Conservation (phyloP, 2,329 filamentous ascomycete genomes). For the Ceratocystis alfenasii region DNA sequence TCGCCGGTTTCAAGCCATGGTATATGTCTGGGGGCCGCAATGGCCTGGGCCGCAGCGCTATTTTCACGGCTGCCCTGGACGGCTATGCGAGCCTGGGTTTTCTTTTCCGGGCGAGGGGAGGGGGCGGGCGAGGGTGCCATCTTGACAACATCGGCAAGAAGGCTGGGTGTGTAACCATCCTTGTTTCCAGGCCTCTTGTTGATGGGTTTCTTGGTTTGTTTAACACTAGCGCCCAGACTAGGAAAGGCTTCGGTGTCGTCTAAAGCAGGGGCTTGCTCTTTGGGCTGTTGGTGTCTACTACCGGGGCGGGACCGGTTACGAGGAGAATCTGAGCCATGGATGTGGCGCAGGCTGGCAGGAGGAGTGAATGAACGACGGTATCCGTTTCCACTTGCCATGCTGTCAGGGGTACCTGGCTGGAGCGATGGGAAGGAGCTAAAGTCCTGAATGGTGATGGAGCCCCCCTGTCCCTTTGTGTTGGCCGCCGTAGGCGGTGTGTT, state of each 20-base stretch:
- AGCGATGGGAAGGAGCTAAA: constrained; percentile 75
- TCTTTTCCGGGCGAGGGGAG: constrained; percentile 49
- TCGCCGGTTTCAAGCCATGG: constrained; percentile 94
- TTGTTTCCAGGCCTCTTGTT: constrained; percentile 81
- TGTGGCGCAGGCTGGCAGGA: constrained; percentile 58
- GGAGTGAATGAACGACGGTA: constrained; percentile 47
- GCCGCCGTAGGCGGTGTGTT: constrained; percentile 43
- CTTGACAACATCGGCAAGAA: constrained; percentile 85
- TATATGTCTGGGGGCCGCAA: constrained; percentile 78
- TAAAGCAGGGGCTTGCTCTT: constrained; percentile 56
- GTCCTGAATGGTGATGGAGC: constrained; percentile 64
- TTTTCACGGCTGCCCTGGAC: constrained; percentile 61
- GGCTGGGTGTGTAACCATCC: constrained; percentile 57
- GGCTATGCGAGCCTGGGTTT: constrained; percentile 43
- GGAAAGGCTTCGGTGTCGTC: constrained; percentile 96
- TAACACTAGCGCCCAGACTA: constrained; percentile 61
- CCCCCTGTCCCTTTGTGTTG: constrained; percentile 42
- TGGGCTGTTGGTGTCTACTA: constrained; percentile 54
- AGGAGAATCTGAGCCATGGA: constrained; percentile 49
- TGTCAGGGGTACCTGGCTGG: constrained; percentile 47
- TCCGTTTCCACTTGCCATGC: constrained; percentile 36
- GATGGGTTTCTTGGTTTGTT: constrained; percentile 80
- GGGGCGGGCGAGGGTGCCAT: constrained; percentile 81
- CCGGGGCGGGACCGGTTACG: constrained; percentile 70
- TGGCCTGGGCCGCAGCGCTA: constrained; percentile 68